Base-by-base conservation (phyloP, 345 rosid genomes). In the Eucalyptus urophylla region DNA sequence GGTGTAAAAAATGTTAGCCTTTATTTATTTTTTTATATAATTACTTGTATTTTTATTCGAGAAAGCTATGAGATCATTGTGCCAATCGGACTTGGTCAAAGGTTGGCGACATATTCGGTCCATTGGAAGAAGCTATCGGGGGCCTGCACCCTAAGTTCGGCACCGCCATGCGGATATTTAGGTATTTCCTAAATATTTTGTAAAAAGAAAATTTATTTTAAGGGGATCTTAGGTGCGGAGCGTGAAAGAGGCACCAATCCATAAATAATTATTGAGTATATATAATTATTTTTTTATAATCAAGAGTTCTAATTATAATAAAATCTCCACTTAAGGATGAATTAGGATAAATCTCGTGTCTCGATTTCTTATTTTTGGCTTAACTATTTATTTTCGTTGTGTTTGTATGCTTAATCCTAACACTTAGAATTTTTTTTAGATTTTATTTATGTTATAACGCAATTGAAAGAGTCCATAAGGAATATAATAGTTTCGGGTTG, bases 241-340 rank as follows among this genome's bases (percentile, higher is more conserved):
- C 21, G 56, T 19, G 24, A 8, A 10, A 24, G 12, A 22, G 62
- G 13, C 29, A 9, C 29, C 6, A 10, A 4, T 24, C 29, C 27
- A 24, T 56, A 4, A 22, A 56, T 24, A 24, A 24, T 13, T 24
- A 56, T 22, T 9, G 27, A 56, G 13, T 56, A 4, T 24, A 22
- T 24, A 56, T 56, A 0, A 56, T 22, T 7, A 8, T 56, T 53
- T 16, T 56, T 10, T 24, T 4, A 24, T 56, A 56, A 56, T 24
- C 13, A 56, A 56, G 6, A 56, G 12, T 56, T 56, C 13, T 62
- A 14, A 62, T 62, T 62, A 62, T 29, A 62, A 14, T 62, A 14
- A 0, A 62, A n/a, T 13, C 8, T 9, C 15, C 2, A 14, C 3
- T 62, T 62, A 29, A 62, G 0, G 17, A 6, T 62, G 33, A 62